Base-by-base conservation (phyloP, 768 basidiomycete genomes). In the Inosperma sp. region DNA sequence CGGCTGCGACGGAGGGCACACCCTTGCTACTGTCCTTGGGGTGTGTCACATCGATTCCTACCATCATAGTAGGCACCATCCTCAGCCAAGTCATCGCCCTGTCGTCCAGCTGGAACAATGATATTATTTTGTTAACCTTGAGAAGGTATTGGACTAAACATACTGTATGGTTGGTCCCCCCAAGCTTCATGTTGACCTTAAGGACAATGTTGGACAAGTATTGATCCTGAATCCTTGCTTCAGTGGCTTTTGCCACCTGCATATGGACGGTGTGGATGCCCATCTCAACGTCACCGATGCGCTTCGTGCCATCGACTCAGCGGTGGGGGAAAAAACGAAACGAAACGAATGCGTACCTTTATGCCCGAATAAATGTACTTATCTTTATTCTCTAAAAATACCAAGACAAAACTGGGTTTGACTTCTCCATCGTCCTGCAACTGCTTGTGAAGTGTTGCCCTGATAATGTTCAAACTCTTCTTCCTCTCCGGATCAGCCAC, bases 21-120 rank as follows among this genome's bases (percentile, higher is more conserved):
- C 89, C 90, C 3, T 74, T 74, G 42, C 72, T 62, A 56, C 84
- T 86, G 5, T 68, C 75, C 1, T 84, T 84, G 2, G 88, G 86
- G 55, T 92, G 88, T 0, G 87, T 91, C 0, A 89, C 87, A 60
- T 92, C 88, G 56, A 89, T 87, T 0, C 90, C 90, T 3, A 93
- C 82, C 61, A 93, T 68, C 84, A 93, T 92, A 7, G 89, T 91
- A 47, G 75, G 76, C 56, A 75, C 73, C 64, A 77, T 78, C 1
- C 64, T 79, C 40, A 91, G 67, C 88, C 88, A 91, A 30, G 53
- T 58, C 75, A 84, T 79, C 1, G 79, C 77, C 1, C 52, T 59
- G 0, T 71, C 62, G 27, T 84, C 83, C 8, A 90, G 68, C 78
- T 79, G n/a, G n/a, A n/a, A n/a, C n/a, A n/a, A n/a, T n/a, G n/a